Evolutionary conservation across 2,329 filamentous ascomycete genomes (phyloP).

Genomic region (Fusarium sp.): DNA sequence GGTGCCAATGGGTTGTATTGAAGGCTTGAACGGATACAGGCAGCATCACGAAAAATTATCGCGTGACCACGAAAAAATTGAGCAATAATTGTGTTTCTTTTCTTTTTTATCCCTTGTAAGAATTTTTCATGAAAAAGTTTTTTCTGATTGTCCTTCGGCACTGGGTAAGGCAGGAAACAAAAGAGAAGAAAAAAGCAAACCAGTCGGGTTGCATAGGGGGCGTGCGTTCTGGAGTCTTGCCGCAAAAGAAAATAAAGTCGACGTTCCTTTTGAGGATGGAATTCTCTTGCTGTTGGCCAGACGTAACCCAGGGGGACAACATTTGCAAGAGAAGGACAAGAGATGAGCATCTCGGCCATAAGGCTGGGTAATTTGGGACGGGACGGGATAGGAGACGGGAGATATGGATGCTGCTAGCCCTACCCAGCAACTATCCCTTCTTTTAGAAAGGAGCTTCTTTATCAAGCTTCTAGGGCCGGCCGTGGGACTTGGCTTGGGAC

Average conservation of each 20-base stretch:
- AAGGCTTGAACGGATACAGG: background rate
- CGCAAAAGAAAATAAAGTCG: background rate
- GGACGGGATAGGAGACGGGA: background rate
- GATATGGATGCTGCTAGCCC: background rate
- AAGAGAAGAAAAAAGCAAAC: background rate
- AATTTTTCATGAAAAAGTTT: background rate
- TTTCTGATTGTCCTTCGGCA: background rate
- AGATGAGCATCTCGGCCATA: background rate
- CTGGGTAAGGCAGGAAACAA: conserved; percentile 17
- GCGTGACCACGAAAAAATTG: conserved; percentile 14
- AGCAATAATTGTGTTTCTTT: background rate
- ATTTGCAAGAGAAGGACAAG: background rate
- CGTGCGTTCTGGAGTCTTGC: conserved; percentile 31
- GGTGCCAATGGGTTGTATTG: background rate
- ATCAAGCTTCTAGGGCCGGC: conserved; percentile 2
- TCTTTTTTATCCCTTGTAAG: conserved; percentile 1
- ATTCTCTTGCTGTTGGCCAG: conserved; percentile 34
- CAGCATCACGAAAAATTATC: background rate
- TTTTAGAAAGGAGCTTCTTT: background rate
- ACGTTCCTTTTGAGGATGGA: conserved; percentile 2
- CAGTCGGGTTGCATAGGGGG: conserved; percentile 7
- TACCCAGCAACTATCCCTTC: background rate
- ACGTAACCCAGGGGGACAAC: background rate
- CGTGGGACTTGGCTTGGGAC: background rate
- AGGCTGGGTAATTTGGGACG: background rate